These are phyloP conservation scores for Trapa bicornis DNA, from an alignment of 345 rosid species.

Conservation along the genomic window DNA sequence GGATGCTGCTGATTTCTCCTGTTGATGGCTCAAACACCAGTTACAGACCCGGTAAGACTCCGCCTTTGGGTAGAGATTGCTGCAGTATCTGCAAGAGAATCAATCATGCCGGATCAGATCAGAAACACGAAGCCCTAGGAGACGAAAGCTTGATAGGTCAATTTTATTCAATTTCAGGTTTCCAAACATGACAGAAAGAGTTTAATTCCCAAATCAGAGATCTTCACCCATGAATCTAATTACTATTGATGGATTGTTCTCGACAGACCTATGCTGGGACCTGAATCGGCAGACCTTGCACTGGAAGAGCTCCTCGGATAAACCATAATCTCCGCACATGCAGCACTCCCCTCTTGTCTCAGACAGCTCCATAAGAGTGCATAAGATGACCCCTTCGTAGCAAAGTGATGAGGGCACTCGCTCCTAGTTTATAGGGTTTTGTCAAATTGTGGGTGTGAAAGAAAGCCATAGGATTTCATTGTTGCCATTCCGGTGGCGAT, in stretches of 20 bases:
- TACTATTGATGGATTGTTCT: not conserved
- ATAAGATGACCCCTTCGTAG: too few relatives aligned
- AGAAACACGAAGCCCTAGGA: not conserved
- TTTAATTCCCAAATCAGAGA: too few relatives aligned
- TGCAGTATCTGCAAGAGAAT: slow-evolving; percentile 37
- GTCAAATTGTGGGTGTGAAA: too few relatives aligned
- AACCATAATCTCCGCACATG: slow-evolving; percentile 70
- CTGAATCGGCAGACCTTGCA: slow-evolving; percentile 56
- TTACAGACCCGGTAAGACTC: slow-evolving; percentile 44
- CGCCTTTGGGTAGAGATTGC: slow-evolving; percentile 54
- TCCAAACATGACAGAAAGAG: too few relatives aligned
- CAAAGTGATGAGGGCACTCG: too few relatives aligned
- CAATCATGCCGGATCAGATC: not conserved
- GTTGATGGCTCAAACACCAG: slow-evolving; percentile 42
- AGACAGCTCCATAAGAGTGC: not conserved
- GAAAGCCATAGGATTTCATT: too few relatives aligned
- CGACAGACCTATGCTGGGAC: slow-evolving; percentile 56
- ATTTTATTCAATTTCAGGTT: too few relatives aligned
- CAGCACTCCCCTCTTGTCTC: slow-evolving; percentile 30
- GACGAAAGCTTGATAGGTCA: too few relatives aligned
- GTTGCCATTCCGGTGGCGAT: too few relatives aligned
- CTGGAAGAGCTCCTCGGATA: slow-evolving; percentile 41
- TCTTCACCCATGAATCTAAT: too few relatives aligned
- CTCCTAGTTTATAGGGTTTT: too few relatives aligned
- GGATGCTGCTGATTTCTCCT: slow-evolving; percentile 22